Conservation (phyloP, 2,329 filamentous ascomycete species). For the Paecilomyces fulvus region DNA sequence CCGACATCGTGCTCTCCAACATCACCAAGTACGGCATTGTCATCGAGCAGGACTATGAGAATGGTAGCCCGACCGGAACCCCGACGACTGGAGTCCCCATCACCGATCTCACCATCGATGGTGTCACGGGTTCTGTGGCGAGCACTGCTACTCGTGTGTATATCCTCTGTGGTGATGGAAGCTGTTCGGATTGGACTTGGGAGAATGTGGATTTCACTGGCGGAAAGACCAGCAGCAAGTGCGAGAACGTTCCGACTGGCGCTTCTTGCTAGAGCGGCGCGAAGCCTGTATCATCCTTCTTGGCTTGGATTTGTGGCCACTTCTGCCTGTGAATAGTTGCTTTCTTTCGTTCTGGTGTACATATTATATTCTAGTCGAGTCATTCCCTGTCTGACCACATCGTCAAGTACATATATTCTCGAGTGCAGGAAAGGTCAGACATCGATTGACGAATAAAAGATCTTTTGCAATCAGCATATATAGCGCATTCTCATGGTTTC, state of each 20-base stretch:
- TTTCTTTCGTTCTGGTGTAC: too few species aligned
- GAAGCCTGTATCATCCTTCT: not conserved
- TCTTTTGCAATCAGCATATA: too few species aligned
- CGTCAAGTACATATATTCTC: too few species aligned
- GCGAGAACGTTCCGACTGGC: conserved; percentile 33
- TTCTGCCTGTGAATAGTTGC: too few species aligned
- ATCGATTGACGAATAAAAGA: too few species aligned
- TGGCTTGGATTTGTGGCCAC: too few species aligned
- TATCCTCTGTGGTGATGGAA: conserved; percentile 47
- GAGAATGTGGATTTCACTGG: conserved; percentile 42
- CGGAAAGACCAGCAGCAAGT: conserved; percentile 38
- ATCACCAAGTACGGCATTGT: conserved; percentile 50
- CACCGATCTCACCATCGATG: conserved; percentile 28
- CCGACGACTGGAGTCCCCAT: conserved; percentile 34
- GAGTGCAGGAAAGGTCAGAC: too few species aligned
- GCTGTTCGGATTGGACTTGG: conserved; percentile 49
- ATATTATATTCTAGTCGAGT: too few species aligned
- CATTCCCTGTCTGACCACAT: too few species aligned
- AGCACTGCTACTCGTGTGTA: conserved; percentile 37
- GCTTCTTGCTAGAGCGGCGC: conserved; percentile 21
- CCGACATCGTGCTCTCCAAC: conserved; percentile 41
- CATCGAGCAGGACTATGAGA: conserved; percentile 52
- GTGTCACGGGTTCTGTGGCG: conserved; percentile 27
- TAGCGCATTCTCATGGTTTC: not conserved
- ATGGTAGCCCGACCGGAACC: conserved; percentile 34